Base-by-base conservation (phyloP, 2,329 filamentous ascomycete species). In the Leptoxyphium fumago region DNA sequence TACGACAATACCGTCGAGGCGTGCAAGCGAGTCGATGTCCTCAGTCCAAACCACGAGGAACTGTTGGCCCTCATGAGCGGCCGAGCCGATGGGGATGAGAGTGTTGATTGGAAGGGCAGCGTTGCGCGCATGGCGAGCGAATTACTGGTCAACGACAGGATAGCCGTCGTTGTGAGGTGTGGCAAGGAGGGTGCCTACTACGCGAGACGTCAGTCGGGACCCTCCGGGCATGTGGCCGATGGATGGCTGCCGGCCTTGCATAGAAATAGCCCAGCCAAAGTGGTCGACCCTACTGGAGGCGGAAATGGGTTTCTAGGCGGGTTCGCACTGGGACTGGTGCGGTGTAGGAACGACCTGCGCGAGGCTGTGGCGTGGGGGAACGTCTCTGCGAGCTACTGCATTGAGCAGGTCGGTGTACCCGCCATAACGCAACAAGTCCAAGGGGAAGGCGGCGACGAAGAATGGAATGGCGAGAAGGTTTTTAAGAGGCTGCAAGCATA, bases 221-320 rank as follows among this genome's bases (percentile, higher is more conserved):
- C 13, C 5, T 11, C 14, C 5, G 51, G 55, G 15, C 21, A 26
- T 4, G 32, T 36, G 9, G 15, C 11, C 9, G 32, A 36, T 9
- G 32, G 72, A 46, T 94, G 86, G 84, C 65, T 94, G 18, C 84
- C 84, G 10, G 83, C 88, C 7, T 89, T 82, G 57, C 83, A 88
- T 56, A 63, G 61, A 17, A 53, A 61, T 58, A 52, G 64, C 34
- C 34, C 51, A 10, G 57, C 57, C 1, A 75, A 68, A 46, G 85
- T 95, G 1, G 67, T 91, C n/a, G 91, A 96, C 61, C 88, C 89
- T 0, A 96, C 91, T 0, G 91, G 91, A 9, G 91, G 87, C 15
- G 91, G 91, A 1, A 98, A 98, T 62, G 80, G 83, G 0, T 96
- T 95, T 55, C 68, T 95, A 8, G 77, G 77, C 17, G 76, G 74